Percentiles rank a stretch among this genome's conserved stretches.
These are phyloP conservation scores for Casuarina equisetifolia DNA, from an alignment of 306 rosid genomes.

Conservation along the genomic window DNA sequence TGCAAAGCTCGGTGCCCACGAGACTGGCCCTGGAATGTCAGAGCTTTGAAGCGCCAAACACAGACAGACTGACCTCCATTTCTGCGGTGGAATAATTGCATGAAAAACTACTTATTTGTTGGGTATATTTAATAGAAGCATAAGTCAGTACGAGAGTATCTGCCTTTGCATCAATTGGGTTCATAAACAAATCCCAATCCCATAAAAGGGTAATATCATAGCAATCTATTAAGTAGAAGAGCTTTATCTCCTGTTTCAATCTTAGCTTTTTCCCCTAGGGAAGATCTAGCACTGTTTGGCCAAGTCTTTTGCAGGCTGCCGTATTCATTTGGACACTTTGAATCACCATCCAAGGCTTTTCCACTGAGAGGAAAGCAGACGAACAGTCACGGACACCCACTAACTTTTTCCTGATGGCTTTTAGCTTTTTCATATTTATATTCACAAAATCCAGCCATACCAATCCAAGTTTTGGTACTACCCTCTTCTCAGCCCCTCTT, in stretches of 20 bases:
- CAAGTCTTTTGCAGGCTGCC: not conserved
- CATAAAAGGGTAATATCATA: no score
- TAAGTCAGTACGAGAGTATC: no score
- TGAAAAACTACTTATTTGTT: no score
- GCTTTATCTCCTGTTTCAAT: no score
- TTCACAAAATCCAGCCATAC: conserved; percentile 6
- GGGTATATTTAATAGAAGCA: no score
- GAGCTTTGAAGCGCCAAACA: not conserved
- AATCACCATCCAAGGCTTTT: not conserved
- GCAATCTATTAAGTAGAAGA: no score
- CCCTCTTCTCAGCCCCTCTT: not conserved
- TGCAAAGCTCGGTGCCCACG: not conserved
- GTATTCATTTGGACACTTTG: not conserved
- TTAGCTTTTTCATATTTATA: conserved; percentile 14
- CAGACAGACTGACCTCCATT: not conserved
- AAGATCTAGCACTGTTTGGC: no score
- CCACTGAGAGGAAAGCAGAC: conserved; percentile 1
- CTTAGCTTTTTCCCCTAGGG: no score
- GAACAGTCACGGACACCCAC: conserved; percentile 5
- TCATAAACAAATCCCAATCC: no score
- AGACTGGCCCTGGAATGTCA: no score
- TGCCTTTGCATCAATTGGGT: no score
- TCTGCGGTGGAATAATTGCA: no score
- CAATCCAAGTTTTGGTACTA: not conserved
- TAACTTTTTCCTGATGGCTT: not conserved